phyloP scores from a whole-genome alignment of 495 filamentous ascomycete genomes.

The Penicillium robsamsonii region DNA sequence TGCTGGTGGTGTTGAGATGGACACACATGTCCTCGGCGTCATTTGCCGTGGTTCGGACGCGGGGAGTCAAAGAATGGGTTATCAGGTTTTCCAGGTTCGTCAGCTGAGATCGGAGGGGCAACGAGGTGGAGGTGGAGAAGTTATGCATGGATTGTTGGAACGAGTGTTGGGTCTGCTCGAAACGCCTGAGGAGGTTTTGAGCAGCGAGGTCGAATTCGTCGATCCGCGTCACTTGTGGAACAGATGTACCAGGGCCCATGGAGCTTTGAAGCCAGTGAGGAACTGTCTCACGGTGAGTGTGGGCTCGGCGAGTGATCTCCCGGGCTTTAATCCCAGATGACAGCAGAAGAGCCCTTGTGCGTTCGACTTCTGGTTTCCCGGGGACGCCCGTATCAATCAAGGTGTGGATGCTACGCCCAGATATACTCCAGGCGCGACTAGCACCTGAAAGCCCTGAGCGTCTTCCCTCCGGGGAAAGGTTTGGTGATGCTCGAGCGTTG shows the following conservation, averaged over 20 bases:
- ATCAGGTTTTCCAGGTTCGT: slow-evolving; percentile 50
- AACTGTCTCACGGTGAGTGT: slow-evolving; percentile 44
- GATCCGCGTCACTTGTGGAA: slow-evolving; percentile 53
- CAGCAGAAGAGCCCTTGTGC: slow-evolving; percentile 69
- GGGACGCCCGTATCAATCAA: slow-evolving; percentile 36
- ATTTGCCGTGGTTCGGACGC: slow-evolving; percentile 64
- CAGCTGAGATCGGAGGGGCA: slow-evolving; percentile 46
- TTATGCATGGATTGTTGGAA: slow-evolving; percentile 54
- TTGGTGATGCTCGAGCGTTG: slow-evolving; percentile 39
- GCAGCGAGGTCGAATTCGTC: slow-evolving; percentile 71
- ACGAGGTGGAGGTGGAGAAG: slow-evolving; percentile 48
- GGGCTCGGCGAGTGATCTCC: slow-evolving; percentile 67
- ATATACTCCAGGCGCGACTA: slow-evolving; percentile 63
- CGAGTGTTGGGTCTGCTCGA: slow-evolving; percentile 52
- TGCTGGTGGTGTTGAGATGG: slow-evolving; percentile 70
- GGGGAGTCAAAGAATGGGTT: slow-evolving; percentile 56
- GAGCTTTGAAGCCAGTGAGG: slow-evolving; percentile 39
- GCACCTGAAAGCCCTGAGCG: slow-evolving; percentile 25
- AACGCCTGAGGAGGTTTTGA: slow-evolving; percentile 54
- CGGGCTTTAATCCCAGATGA: slow-evolving; percentile 83
- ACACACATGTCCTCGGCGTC: slow-evolving; percentile 73
- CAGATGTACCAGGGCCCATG: slow-evolving; percentile 24
- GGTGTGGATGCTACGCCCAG: slow-evolving; percentile 51
- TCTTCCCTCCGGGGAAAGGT: slow-evolving; percentile 22
- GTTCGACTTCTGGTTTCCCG: slow-evolving; percentile 66